A percentile compares a stretch with the other conserved stretches of the same genome.
These are phyloP conservation scores for Quercus robur DNA, from an alignment of 306 rosid genomes.

Conservation along the genomic window DNA sequence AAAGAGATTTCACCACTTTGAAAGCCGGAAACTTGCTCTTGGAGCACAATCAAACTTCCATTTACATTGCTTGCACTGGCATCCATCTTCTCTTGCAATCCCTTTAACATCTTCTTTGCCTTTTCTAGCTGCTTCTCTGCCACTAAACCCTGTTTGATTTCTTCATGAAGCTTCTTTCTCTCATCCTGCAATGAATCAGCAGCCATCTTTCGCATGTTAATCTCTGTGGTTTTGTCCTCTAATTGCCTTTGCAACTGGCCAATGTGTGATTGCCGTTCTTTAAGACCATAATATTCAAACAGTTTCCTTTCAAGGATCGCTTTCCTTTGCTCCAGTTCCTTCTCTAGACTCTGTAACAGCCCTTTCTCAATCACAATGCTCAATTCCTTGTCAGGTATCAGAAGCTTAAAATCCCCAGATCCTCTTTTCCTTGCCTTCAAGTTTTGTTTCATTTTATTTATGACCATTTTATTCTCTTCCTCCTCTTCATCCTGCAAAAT, in stretches of 20 bases:
- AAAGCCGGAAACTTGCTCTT: slow-evolving; percentile 26
- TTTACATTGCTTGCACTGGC: slow-evolving; percentile 6
- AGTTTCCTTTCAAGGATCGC: slow-evolving; percentile 31
- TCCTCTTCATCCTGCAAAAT: slow-evolving; percentile 22
- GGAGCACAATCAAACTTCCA: slow-evolving; percentile 23
- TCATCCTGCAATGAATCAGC: slow-evolving; percentile 31
- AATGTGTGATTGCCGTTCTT: slow-evolving; percentile 31
- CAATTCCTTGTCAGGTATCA: slow-evolving; percentile 1
- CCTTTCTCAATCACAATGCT: slow-evolving; percentile 15
- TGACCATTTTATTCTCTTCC: not conserved
- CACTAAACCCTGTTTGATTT: slow-evolving; percentile 19
- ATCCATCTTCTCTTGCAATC: slow-evolving; percentile 28
- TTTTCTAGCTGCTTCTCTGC: slow-evolving; percentile 31
- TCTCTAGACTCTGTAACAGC: slow-evolving; percentile 16
- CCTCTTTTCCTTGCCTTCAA: not conserved
- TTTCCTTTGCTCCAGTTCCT: slow-evolving; percentile 34
- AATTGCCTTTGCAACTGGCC: slow-evolving; percentile 20
- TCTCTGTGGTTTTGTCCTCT: slow-evolving; percentile 19
- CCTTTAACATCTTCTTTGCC: slow-evolving; percentile 19
- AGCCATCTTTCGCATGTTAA: slow-evolving; percentile 26
- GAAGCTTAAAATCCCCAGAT: slow-evolving; percentile 2
- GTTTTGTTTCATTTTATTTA: slow-evolving; percentile 4
- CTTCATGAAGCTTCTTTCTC: slow-evolving; percentile 27
- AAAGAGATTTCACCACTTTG: not conserved
- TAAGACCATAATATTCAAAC: slow-evolving; percentile 24